Evolutionary conservation across 108 stramenopile species (phyloP), one percentile per base, ranked within the genome.

Genomic region (Nitzschia sp.): DNA sequence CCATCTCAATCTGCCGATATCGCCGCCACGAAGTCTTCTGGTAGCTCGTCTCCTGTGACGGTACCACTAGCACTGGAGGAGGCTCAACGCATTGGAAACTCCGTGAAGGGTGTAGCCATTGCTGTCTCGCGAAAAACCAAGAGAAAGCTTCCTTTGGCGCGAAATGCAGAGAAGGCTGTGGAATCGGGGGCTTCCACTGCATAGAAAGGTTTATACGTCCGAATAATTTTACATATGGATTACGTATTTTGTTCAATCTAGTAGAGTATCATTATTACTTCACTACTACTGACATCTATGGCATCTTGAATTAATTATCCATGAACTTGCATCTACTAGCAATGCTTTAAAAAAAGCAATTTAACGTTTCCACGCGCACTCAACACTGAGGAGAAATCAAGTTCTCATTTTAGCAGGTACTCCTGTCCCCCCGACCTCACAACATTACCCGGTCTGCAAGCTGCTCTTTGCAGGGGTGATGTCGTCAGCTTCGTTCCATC

Each of bases 401-500:
- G n/a, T n/a, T n/a, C n/a, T 41, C 38, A 41, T 41, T 21, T 50
- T 22, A 50, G 48, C 48, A 50, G 21, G 48, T 50, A 50, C 4
- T 50, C 48, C 19, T 50, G 4, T 4, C 48, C 48, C 4, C 48
- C 48, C 13, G 48, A 50, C 19, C 48, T 11, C 4, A 50, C 48
- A 50, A 50, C 21, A 22, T 50, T 50, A 21, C 48, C 48, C 4
- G 48, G 48, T 21, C 19, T 50, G 17, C 17, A 50, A 5, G 48
- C 48, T 21, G 48, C 87, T 63, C 73, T 79, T 25, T 64, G 46
- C 19, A 95, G 85, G 23, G 88, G 82, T 19, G 89, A 91, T 33
- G 94, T 95, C 45, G 94, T 92, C 55, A 95, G 89, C 72, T 86
- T 80, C 22, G 86, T 86, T 38, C 90, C 90, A 53, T 62, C 76